Conservation (phyloP, 495 filamentous ascomycete genomes). For the Staphylotrichum tortipilum region DNA sequence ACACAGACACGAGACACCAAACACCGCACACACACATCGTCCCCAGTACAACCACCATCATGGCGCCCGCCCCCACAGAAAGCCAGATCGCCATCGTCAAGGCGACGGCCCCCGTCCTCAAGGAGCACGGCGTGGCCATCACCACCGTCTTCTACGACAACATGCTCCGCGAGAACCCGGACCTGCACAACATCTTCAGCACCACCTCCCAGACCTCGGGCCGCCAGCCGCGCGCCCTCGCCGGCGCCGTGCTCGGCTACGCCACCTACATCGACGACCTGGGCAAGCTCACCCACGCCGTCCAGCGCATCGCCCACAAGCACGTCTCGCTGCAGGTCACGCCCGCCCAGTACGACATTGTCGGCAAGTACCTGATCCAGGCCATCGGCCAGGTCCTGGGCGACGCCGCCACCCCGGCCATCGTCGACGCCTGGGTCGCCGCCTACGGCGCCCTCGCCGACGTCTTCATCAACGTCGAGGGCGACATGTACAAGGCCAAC, state of each 20-base stretch:
- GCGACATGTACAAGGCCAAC: slow-evolving; percentile 48
- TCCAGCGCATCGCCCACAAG: slow-evolving; percentile 69
- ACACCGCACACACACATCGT: neutral
- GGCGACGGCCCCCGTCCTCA: slow-evolving; percentile 53
- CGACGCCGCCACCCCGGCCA: slow-evolving; percentile 54
- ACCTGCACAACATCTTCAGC: slow-evolving; percentile 60
- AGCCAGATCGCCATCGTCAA: slow-evolving; percentile 47
- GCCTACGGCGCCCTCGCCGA: slow-evolving; percentile 58
- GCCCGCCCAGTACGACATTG: slow-evolving; percentile 59
- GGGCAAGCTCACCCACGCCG: slow-evolving; percentile 46
- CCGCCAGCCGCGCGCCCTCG: slow-evolving; percentile 57
- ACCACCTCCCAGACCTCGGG: slow-evolving; percentile 54
- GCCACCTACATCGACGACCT: slow-evolving; percentile 66
- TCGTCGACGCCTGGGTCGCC: slow-evolving; percentile 57
- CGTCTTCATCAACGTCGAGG: slow-evolving; percentile 57
- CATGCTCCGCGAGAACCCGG: slow-evolving; percentile 53
- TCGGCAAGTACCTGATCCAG: slow-evolving; percentile 57
- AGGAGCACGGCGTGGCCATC: slow-evolving; percentile 57
- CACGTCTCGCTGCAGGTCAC: slow-evolving; percentile 63
- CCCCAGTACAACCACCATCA: slow-evolving; percentile 5
- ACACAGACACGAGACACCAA: neutral
- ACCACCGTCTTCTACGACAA: slow-evolving; percentile 61
- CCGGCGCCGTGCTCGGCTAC: slow-evolving; percentile 59
- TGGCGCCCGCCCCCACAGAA: slow-evolving; percentile 29
- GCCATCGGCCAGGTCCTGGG: slow-evolving; percentile 62